phyloP scores from a whole-genome alignment of 208 protist genomes.

The Crithidia sp. region DNA sequence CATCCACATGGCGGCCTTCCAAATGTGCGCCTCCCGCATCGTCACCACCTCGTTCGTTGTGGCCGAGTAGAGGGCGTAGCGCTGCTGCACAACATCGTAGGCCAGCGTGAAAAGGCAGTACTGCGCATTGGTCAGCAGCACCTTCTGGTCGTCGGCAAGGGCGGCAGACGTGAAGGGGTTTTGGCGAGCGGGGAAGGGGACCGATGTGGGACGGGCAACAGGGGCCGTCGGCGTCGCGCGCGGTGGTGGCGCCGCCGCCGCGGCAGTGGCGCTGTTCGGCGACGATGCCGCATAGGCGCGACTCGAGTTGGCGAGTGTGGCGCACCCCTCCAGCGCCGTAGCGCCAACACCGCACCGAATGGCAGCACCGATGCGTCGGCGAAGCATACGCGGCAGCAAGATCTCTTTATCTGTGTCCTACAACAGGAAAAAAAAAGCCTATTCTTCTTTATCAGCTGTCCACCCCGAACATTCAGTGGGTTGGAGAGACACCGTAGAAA shows the following conservation, averaged over 20 bases:
- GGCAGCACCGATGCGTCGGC: no score
- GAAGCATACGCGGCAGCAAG: no score
- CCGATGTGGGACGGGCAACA: not conserved
- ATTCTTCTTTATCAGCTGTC: no score
- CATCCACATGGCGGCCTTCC: conserved; percentile 86
- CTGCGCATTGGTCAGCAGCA: conserved; percentile 77
- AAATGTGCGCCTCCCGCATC: conserved; percentile 54
- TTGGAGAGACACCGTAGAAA: no score
- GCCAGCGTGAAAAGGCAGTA: conserved; percentile 86
- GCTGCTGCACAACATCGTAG: conserved; percentile 34
- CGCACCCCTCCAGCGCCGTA: not conserved
- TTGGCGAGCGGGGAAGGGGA: conserved; percentile 55
- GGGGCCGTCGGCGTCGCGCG: not conserved
- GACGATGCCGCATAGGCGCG: conserved; percentile 16
- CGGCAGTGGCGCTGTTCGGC: not conserved
- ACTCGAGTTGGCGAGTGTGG: not conserved
- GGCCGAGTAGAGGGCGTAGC: conserved; percentile 76
- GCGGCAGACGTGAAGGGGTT: conserved; percentile 50
- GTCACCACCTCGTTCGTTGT: conserved; percentile 80
- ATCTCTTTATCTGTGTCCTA: no score
- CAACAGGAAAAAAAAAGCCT: no score
- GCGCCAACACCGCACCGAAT: no score
- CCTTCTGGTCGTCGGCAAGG: conserved; percentile 49
- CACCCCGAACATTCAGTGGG: no score
- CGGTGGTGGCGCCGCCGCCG: not conserved